phyloP scores from a whole-genome alignment of 1,139 yeast genomes.

The Blastobotrys serpentis region DNA sequence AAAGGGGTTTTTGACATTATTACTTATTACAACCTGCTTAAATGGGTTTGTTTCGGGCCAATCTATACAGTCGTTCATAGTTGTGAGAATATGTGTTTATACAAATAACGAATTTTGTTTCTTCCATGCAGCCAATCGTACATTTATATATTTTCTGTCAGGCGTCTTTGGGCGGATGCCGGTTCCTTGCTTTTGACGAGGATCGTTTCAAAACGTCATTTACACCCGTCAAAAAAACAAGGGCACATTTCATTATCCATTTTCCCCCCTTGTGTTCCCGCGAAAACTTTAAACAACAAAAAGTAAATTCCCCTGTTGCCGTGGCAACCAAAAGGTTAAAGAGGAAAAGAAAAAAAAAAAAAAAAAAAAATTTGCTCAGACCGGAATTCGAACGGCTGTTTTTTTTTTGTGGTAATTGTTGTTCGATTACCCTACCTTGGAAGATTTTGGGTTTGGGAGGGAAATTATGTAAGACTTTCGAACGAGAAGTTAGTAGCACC shows the following conservation, averaged over 20 bases:
- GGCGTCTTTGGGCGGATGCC: not conserved
- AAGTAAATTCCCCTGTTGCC: no score
- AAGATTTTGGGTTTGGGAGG: no score
- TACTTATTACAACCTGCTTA: not conserved
- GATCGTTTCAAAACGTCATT: not conserved
- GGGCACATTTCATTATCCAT: not conserved
- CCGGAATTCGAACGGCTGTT: no score
- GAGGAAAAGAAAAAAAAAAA: not conserved
- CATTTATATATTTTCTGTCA: not conserved
- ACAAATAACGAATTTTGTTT: not conserved
- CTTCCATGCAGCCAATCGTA: not conserved
- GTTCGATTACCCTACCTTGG: slow-evolving; percentile 1
- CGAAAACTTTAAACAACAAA: not conserved
- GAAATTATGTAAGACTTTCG: no score
- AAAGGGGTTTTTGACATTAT: slow-evolving; percentile 3
- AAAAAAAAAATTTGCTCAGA: no score
- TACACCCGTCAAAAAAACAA: not conserved
- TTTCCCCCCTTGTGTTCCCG: no score
- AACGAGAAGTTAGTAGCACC: not conserved
- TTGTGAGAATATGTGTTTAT: no score
- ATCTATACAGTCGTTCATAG: not conserved
- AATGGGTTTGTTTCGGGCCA: slow-evolving; percentile 9
- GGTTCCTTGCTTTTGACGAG: not conserved
- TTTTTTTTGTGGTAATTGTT: no score
- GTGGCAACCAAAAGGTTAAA: not conserved